Evolutionary conservation across 371 early-diverging fungal genomes (phyloP).

Genomic region (Haplosporangium sp.): DNA sequence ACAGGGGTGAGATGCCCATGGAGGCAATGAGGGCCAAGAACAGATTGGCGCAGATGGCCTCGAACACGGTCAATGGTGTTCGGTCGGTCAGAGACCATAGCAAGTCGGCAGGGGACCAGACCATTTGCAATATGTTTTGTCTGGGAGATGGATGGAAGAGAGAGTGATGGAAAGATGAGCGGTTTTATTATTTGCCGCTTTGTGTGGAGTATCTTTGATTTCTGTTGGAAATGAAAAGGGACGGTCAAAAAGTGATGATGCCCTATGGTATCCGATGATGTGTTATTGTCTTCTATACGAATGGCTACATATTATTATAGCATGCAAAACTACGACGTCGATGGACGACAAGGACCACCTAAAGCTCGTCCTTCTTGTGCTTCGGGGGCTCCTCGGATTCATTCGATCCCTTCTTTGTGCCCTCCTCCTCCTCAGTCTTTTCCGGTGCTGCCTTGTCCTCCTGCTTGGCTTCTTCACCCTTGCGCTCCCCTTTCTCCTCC

Average conservation of each 20-base stretch:
- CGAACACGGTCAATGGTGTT: slow-evolving; percentile 36
- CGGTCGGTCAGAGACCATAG: slow-evolving; percentile 38
- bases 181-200: too few species aligned
- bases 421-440: slow-evolving; percentile 12
- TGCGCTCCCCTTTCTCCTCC: slow-evolving; percentile 10
- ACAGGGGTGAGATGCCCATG: slow-evolving; percentile 11
- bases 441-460: slow-evolving; percentile 20
- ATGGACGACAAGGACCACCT: not conserved
- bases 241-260: too few species aligned
- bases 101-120: slow-evolving; percentile 46
- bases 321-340: not conserved
- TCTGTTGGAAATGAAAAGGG: too few species aligned
- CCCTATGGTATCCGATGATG: not conserved
- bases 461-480: slow-evolving; percentile 8
- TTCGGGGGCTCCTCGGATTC: slow-evolving; percentile 15
- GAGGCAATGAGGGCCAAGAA: slow-evolving; percentile 31
- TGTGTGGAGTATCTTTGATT: too few species aligned
- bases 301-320: slow-evolving; percentile 1
- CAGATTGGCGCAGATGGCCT: slow-evolving; percentile 45
- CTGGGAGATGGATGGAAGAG: not conserved
- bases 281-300: not conserved
- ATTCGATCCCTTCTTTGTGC: slow-evolving; percentile 7
- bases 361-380: slow-evolving; percentile 49
- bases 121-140: slow-evolving; percentile 16
- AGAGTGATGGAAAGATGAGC: not conserved